Evolutionary conservation across 495 filamentous ascomycete genomes (phyloP), one percentile per base, ranked within the genome.

Genomic region (Hypoxylon fragiforme): DNA sequence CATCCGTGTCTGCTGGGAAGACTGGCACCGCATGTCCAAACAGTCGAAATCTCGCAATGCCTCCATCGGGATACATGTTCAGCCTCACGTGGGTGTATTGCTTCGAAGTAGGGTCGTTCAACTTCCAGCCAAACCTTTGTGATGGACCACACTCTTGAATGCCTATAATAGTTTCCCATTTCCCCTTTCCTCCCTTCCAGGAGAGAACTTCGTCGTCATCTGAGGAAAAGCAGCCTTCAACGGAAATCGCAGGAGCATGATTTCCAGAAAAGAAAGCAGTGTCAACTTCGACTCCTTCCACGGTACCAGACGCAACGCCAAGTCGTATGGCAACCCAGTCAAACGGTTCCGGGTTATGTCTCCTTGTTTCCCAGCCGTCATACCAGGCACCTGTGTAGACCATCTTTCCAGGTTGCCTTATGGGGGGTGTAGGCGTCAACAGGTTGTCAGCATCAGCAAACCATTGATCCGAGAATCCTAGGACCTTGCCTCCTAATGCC

Each of bases 1-100:
- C 80, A 3, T 83, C 76, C 7, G 62, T 69, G 57, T 83, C 76
- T 18, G 77, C 67, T 3, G 87, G 85, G 60, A 88, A 86, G 7
- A 91, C 79, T 0, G 88, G 84, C 9, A 92, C 81, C 4, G 84
- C 90, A 48, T 83, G 78, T 2, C 92, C 92, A 64, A 88, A 95
- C 2, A 95, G 74, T 32, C 90, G 77, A 64, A 96, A 89, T 37
- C 92, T 71, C 18, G 90, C 90, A 66, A 97, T 95, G n/a, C 92
- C 91, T 34, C 92, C 92, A 62, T 97, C 92, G 0, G 92, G 91
- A 68, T 88, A 95, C 91, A 95, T 95, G 66, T 87, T 82, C 42
- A 97, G 71, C 24, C 88, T 77, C 13, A 95, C 87, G 70, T 97
- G 91, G 3, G 91, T 95, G 69, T 89, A 94, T 19, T 83, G 79